A percentile compares a stretch with the other conserved stretches of the same genome.
phyloP scores from a whole-genome alignment of 2,329 filamentous ascomycete genomes.

The Xylaria sp. region DNA sequence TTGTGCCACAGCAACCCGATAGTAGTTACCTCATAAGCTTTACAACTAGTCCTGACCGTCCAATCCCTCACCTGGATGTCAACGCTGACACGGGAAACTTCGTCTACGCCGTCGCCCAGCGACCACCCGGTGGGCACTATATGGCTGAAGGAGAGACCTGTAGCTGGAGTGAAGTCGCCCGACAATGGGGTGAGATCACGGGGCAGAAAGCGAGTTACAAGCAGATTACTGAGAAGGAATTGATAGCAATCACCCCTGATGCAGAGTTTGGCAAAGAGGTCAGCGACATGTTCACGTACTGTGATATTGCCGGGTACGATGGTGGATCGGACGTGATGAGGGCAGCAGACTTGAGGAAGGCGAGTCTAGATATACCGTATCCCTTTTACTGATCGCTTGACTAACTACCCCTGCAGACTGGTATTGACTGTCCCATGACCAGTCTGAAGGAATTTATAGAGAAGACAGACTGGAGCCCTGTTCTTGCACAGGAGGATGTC shows the following conservation, averaged over 20 bases:
- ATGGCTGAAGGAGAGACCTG: conserved; percentile 17
- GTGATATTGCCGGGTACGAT: conserved; percentile 15
- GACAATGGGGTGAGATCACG: conserved; percentile 16
- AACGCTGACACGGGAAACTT: conserved; percentile 19
- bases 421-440: conserved; percentile 21
- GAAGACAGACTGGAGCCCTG: conserved; percentile 14
- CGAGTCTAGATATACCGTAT: background rate
- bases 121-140: conserved; percentile 11
- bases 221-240: conserved; percentile 9
- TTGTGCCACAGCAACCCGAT: conserved; percentile 14
- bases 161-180: conserved; percentile 14
- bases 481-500: conserved; percentile 8
- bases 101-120: conserved; percentile 20
- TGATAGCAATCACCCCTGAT: conserved; percentile 13
- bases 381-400: background rate
- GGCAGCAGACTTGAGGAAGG: conserved; percentile 19
- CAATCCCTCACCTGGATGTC: conserved; percentile 15
- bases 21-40: conserved; percentile 12
- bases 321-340: conserved; percentile 15
- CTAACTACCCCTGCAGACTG: conserved; percentile 16
- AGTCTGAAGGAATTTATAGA: conserved; percentile 2
- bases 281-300: conserved; percentile 20
- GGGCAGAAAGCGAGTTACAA: conserved; percentile 10
- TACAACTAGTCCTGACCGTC: background rate
- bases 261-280: conserved; percentile 16